phyloP scores from a whole-genome alignment of 2,329 filamentous ascomycete species.

The Endoconidiophora polonica region DNA sequence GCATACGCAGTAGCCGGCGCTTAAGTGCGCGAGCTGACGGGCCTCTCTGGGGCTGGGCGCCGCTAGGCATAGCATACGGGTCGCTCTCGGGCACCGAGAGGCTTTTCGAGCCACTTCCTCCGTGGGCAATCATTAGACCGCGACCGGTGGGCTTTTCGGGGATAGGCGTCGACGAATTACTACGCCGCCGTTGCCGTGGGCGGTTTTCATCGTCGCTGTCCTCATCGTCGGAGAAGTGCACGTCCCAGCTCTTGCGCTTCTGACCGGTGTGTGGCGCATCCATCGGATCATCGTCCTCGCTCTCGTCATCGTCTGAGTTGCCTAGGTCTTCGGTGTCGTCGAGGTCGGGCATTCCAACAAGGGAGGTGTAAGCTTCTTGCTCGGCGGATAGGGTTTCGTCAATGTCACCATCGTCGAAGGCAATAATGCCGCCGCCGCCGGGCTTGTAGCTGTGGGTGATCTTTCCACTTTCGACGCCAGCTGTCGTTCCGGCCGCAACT shows the following conservation, averaged over 20 bases:
- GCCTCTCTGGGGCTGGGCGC: constrained; percentile 31
- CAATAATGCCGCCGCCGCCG: constrained; percentile 73
- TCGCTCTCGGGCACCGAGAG: constrained; percentile 30
- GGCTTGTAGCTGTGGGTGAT: constrained; percentile 57
- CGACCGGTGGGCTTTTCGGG: constrained; percentile 41
- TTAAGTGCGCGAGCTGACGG: constrained; percentile 53
- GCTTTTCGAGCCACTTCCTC: constrained; percentile 21
- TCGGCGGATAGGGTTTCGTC: constrained; percentile 62
- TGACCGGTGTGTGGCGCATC: constrained; percentile 30
- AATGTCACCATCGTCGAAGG: constrained; percentile 93
- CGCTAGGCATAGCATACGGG: constrained; percentile 36
- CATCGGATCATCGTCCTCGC: constrained; percentile 39
- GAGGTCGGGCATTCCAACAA: constrained; percentile 80
- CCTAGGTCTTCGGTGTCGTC: constrained; percentile 57
- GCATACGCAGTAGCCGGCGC: constrained; percentile 55
- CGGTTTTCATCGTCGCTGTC: constrained; percentile 46
- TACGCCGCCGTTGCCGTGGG: constrained; percentile 65
- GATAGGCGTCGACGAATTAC: constrained; percentile 66
- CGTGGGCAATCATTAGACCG: constrained; percentile 38
- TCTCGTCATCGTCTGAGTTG: constrained; percentile 40
- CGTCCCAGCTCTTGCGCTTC: constrained; percentile 66
- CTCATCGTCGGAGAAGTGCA: constrained; percentile 54
- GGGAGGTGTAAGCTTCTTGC: constrained; percentile 65
- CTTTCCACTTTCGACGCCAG: constrained; percentile 56
- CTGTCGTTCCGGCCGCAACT: constrained; percentile 33